These are phyloP conservation scores for Calonectria multiphialidica DNA, from an alignment of 2,329 filamentous ascomycete species.

Conservation along the genomic window DNA sequence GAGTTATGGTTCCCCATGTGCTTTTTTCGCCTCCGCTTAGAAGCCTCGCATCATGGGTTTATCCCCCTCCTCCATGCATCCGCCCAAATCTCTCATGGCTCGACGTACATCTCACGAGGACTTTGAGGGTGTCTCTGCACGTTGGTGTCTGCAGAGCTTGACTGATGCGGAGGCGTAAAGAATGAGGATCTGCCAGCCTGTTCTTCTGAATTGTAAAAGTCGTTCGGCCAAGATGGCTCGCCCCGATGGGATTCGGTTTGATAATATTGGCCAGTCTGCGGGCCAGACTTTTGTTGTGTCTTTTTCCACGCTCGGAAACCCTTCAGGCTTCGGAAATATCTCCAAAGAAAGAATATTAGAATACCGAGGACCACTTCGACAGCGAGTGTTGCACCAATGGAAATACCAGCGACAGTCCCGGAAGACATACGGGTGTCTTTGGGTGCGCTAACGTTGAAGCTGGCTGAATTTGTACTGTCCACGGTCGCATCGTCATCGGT, in stretches of 20 bases:
- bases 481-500: slow-evolving; percentile 6
- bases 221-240: not conserved
- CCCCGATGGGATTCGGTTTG: not conserved
- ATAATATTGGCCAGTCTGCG: not conserved
- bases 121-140: not conserved
- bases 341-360: not conserved
- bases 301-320: not conserved
- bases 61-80: not conserved
- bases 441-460: not conserved
- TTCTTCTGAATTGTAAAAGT: not conserved
- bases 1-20: no score
- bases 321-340: not conserved
- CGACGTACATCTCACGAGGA: not conserved
- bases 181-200: not conserved
- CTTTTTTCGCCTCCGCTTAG: no score
- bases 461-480: not conserved
- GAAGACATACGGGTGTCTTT: not conserved
- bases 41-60: no score
- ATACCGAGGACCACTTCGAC: not conserved
- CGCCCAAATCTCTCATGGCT: not conserved
- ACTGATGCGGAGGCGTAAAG: not conserved
- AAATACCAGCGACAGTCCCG: not conserved
- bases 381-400: not conserved
- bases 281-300: not conserved
- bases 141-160: not conserved